Evolutionary conservation across 495 filamentous ascomycete species (phyloP), one percentile per base, ranked within the genome.

Genomic region (Aspergillus diversus): DNA sequence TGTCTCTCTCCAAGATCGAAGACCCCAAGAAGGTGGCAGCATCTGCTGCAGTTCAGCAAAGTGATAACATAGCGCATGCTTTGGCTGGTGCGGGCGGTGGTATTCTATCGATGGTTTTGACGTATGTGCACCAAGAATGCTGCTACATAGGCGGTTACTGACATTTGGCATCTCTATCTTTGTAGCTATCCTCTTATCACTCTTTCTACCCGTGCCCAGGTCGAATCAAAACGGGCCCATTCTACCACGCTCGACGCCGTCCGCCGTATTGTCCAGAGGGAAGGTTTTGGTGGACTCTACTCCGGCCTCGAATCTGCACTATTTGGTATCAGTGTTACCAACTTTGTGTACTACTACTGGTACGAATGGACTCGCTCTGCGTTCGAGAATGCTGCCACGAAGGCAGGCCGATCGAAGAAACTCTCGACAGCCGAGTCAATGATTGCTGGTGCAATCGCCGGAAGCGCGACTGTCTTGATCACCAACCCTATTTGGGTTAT

Each of bases 281-380:
- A 99, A 76, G 95, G 95, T 52, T 79, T 97, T 33, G 77, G 83
- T 0, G 96, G 96, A 13, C 84, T 99, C 5, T 98, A 95, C 73
- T 86, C 93, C 5, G 93, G 93, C 9, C 83, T 97, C 37, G 89
- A 94, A 68, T 93, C 89, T 27, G 95, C 95, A 8, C 82, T 99
- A 5, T 97, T 99, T 74, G 95, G 96, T 68, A 98, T 98, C 79
- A 94, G 90, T 75, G 89, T 99, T 61, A 99, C 95, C 59, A 99
- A 99, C 77, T 98, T 99, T 67, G 93, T 99, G 27, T 99, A 99
- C 78, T 99, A 99, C 78, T 99, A 99, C 79, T 99, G 95, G 89
- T 99, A 97, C 80, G 95, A 99, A 80, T 98, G 92, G 90, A 94
- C 93, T 57, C 90, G 95, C 27, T 82, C 91, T 48, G 88, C 88